These are phyloP conservation scores for Ostreobium quekettii DNA, from an alignment of 139 green algal genomes.

Conservation along the genomic window DNA sequence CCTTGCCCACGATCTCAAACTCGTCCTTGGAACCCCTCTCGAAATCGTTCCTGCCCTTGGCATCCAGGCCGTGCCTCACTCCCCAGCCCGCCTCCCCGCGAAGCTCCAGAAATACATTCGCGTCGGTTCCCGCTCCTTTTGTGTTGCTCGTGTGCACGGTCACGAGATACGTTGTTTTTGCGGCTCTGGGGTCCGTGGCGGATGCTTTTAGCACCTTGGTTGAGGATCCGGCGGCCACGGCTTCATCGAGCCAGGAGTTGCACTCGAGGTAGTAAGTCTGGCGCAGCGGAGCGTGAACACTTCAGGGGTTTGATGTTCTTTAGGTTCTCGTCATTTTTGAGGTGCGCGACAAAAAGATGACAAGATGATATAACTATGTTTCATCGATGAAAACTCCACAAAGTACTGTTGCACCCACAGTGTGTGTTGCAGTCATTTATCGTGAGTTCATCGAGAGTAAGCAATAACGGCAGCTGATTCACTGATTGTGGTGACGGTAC, in stretches of 20 bases:
- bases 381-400: no score
- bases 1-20: constrained; percentile 23
- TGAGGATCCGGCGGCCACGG: background rate
- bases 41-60: constrained; percentile 29
- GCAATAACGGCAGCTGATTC: no score
- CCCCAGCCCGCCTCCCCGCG: constrained; percentile 24
- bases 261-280: constrained; percentile 9
- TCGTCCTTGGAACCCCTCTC: constrained; percentile 28
- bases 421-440: no score
- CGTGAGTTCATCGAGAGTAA: no score
- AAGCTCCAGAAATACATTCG: constrained; percentile 42
- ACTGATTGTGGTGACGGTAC: no score
- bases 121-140: constrained; percentile 42
- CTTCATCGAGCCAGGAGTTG: constrained; percentile 6
- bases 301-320: no score
- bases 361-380: no score
- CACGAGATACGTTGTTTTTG: constrained; percentile 19
- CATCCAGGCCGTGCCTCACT: constrained; percentile 32
- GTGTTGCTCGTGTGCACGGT: constrained; percentile 36
- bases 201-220: background rate
- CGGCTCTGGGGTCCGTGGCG: background rate
- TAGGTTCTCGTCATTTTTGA: no score
- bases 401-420: no score
- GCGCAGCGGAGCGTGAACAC: no score
- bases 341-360: no score